Base-by-base conservation (phyloP, 805 yeast genomes). In the Metschnikowia borealis region DNA sequence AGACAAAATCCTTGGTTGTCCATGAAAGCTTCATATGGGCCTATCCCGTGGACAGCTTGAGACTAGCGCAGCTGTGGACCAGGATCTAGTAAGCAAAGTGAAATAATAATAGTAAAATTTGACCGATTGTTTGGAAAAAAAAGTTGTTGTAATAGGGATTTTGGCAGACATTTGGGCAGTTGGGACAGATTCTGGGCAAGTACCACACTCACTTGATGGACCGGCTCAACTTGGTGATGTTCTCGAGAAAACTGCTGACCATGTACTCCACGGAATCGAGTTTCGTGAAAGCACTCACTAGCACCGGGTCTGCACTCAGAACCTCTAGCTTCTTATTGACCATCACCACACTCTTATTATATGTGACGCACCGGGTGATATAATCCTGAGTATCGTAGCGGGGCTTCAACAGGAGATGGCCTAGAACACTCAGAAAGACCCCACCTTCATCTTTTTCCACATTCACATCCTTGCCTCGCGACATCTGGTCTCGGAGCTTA, bases 241-340 rank as follows among this genome's bases (percentile, higher is more conserved):
- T 46, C 46, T 58, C 63, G 26, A 64, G 45, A 33, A 60, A 71
- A 39, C 73, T 67, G 51, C 70, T 61, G 20, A 78, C 65, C 44
- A 75, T 65, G 51, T 76, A 75, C 61, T 85, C 88, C 38, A 85
- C 65, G 41, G 84, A 79, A 49, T 78, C 85, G 53, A 86, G 68
- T 59, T 85, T 85, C 5, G 86, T 78, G 54, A 81, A 76, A 1
- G 84, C 77, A 45, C 85, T 79, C 36, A 85, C 70, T 47, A 86
- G 63, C 7, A 80, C 74, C 2, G 91, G 91, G 58, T 86, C 92
- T 21, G 86, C 83, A 3, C 85, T 78, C 26, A 81, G 75, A 3
- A 83, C 82, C 51, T 81, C 82, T 20, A 83, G 67, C 50, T 80
- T 82, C 52, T 79, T 84, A 53, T 70, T 67, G 23, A 84, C 82